Percentiles rank a stretch among this genome's conserved stretches.
These are phyloP conservation scores for Abrus pulchellus DNA, from an alignment of 306 rosid genomes.

Conservation along the genomic window DNA sequence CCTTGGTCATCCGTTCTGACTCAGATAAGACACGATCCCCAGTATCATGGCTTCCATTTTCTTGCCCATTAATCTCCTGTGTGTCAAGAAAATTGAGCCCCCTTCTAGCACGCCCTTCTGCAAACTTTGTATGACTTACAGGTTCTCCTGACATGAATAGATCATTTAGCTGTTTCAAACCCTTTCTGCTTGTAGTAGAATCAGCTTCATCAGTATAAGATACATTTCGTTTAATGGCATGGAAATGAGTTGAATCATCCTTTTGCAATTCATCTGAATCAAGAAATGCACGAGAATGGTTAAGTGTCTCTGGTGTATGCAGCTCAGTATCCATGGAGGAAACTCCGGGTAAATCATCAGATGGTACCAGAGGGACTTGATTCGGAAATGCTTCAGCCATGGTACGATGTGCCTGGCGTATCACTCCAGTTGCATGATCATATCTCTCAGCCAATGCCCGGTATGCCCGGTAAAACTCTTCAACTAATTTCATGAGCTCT, in stretches of 20 bases:
- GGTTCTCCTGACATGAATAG: slow-evolving; percentile 64
- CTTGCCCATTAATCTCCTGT: slow-evolving; percentile 49
- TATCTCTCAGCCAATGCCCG: slow-evolving; percentile 98
- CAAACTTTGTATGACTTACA: slow-evolving; percentile 42
- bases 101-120: slow-evolving; percentile 67
- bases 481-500: slow-evolving; percentile 97
- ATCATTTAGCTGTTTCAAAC: slow-evolving; percentile 75
- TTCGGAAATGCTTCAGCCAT: slow-evolving; percentile 99
- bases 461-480: slow-evolving; percentile 96
- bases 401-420: slow-evolving; percentile 96
- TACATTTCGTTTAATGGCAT: slow-evolving; percentile 66
- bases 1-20: slow-evolving; percentile 72
- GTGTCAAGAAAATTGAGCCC: slow-evolving; percentile 72
- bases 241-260: slow-evolving; percentile 61
- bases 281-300: slow-evolving; percentile 52
- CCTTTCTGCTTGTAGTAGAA: slow-evolving; percentile 55
- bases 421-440: slow-evolving; percentile 91
- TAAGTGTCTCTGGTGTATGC: slow-evolving; percentile 64
- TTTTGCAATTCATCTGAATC: slow-evolving; percentile 68
- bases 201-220: slow-evolving; percentile 65
- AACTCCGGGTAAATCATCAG: slow-evolving; percentile 70
- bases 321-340: slow-evolving; percentile 61
- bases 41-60: slow-evolving; percentile 57
- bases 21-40: slow-evolving; percentile 52
- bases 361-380: slow-evolving; percentile 67